Percentiles rank a stretch among this genome's conserved stretches.
Conservation (phyloP, 768 basidiomycete species). For the Psilocybe cyanescens region DNA sequence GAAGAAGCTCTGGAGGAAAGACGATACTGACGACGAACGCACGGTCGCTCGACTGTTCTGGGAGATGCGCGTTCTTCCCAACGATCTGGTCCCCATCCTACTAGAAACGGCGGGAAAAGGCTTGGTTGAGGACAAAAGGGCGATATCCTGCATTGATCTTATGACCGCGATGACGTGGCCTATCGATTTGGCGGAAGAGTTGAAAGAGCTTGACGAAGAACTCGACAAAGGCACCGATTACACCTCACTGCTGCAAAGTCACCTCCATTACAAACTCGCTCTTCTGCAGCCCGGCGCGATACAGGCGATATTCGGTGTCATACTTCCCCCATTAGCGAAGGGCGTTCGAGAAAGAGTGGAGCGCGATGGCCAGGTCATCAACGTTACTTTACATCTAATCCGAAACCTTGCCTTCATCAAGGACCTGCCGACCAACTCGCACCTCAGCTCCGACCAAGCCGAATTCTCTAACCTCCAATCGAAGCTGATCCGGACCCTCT, state of each 20-base stretch:
- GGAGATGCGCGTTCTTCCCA: conserved; percentile 83
- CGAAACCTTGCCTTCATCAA: conserved; percentile 96
- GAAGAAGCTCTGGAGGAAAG: conserved; percentile 94
- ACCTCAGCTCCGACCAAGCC: conserved; percentile 76
- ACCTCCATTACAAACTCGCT: conserved; percentile 88
- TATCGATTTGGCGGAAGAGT: conserved; percentile 92
- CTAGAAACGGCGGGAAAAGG: conserved; percentile 81
- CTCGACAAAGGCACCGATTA: conserved; percentile 85
- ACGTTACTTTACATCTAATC: conserved; percentile 84
- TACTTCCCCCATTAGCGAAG: conserved; percentile 81
- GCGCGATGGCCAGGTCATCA: conserved; percentile 86
- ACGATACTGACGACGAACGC: conserved; percentile 96
- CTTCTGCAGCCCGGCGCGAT: conserved; percentile 71
- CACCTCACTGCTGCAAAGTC: conserved; percentile 78
- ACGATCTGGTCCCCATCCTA: conserved; percentile 88
- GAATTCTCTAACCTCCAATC: conserved; percentile 82
- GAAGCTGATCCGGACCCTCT: conserved; percentile 70
- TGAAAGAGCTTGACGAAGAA: conserved; percentile 90
- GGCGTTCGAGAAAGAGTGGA: conserved; percentile 67
- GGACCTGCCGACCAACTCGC: conserved; percentile 75
- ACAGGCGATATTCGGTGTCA: conserved; percentile 72
- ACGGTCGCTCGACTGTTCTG: conserved; percentile 94
- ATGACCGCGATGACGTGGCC: conserved; percentile 99
- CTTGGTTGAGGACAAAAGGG: conserved; percentile 78
- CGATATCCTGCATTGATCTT: conserved; percentile 83